Conservation (phyloP, 768 basidiomycete species). For the Amanita exitialis region DNA sequence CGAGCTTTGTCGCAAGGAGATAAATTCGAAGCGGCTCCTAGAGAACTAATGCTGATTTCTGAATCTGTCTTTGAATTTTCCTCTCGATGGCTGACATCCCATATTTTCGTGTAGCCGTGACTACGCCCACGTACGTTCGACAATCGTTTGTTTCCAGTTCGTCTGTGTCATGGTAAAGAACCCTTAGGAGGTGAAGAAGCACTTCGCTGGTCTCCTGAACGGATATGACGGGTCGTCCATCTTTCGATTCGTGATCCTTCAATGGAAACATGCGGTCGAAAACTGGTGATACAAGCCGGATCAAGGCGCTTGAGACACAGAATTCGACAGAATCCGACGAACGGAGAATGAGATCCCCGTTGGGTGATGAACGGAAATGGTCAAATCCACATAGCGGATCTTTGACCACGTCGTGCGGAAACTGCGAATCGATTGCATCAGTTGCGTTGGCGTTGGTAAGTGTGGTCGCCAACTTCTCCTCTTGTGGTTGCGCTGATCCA, state of each 20-base stretch:
- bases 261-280: slow-evolving; percentile 21
- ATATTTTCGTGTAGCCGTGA: neutral
- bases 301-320: slow-evolving; percentile 15
- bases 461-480: neutral
- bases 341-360: slow-evolving; percentile 16
- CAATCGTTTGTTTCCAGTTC: neutral
- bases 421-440: neutral
- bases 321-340: slow-evolving; percentile 22
- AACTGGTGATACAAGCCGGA: slow-evolving; percentile 20
- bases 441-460: neutral
- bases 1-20: neutral
- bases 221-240: slow-evolving; percentile 5
- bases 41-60: neutral
- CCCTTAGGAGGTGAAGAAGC: slow-evolving; percentile 5
- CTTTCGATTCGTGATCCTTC: slow-evolving; percentile 2
- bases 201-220: slow-evolving; percentile 9
- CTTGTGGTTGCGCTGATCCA: neutral
- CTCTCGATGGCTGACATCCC: neutral
- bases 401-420: neutral
- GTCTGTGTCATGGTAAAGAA: slow-evolving; percentile 2
- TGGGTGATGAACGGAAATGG: neutral
- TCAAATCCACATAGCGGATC: neutral
- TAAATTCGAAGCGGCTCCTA: neutral
- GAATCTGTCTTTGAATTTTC: neutral
- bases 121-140: neutral